phyloP scores from a whole-genome alignment of 2,329 filamentous ascomycete genomes.

The Fusarium veterinarium region DNA sequence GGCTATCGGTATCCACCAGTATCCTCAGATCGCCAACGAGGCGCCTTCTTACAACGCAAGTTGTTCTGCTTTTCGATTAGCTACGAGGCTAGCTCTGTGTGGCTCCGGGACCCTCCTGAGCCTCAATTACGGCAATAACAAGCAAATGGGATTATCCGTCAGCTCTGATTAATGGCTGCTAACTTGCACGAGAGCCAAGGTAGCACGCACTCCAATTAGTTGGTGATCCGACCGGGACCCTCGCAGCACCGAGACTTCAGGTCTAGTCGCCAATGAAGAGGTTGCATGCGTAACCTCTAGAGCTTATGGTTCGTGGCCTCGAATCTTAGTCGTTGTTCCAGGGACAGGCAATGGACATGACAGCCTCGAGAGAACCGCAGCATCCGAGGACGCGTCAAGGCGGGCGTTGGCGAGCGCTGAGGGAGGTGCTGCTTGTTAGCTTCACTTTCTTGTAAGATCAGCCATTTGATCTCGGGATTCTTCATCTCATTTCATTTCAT shows the following conservation, averaged over 20 bases:
- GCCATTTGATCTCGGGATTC: slow-evolving; percentile 15
- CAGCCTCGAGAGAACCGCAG: slow-evolving; percentile 21
- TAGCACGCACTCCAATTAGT: slow-evolving; percentile 3
- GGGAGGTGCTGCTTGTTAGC: slow-evolving; percentile 7
- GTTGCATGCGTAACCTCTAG: slow-evolving; percentile 12
- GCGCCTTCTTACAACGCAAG: slow-evolving; percentile 9
- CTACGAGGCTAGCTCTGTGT: slow-evolving; percentile 17
- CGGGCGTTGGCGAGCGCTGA: slow-evolving; percentile 28
- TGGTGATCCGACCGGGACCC: slow-evolving; percentile 35
- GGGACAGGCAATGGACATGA: slow-evolving; percentile 23
- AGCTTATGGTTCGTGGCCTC: slow-evolving; percentile 37
- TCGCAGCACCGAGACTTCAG: slow-evolving; percentile 25
- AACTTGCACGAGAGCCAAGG: not conserved
- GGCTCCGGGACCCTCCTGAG: slow-evolving; percentile 16
- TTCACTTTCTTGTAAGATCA: slow-evolving; percentile 21
- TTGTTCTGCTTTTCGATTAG: slow-evolving; percentile 21
- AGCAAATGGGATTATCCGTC: slow-evolving; percentile 12
- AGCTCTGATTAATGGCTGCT: slow-evolving; percentile 30
- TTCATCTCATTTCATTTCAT: slow-evolving; percentile 29
- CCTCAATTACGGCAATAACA: slow-evolving; percentile 37
- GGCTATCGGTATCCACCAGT: slow-evolving; percentile 2
- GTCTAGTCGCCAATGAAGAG: slow-evolving; percentile 27
- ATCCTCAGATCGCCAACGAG: not conserved
- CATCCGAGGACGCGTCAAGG: slow-evolving; percentile 29
- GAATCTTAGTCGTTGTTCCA: slow-evolving; percentile 34